Evolutionary conservation across 768 basidiomycete species (phyloP), one percentile per base, ranked within the genome.

Genomic region (Termitomyces sp.): DNA sequence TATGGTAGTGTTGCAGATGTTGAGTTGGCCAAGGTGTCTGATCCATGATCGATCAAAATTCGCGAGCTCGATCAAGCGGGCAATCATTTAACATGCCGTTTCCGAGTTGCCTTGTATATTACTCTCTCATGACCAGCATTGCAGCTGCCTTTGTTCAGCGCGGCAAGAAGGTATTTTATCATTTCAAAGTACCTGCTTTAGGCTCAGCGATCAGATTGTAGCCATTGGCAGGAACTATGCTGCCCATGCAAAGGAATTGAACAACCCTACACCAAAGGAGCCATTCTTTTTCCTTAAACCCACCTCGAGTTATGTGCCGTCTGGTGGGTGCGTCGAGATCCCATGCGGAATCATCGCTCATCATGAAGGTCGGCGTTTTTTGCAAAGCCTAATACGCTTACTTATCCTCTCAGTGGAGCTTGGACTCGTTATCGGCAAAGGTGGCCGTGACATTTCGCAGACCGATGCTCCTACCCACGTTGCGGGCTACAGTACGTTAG

Each of bases 251-350:
- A 93, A 90, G 72, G 97, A 99, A 68, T 81, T 98, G 36, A 88
- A 86, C 66, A 98, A 98, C 69, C 76, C 88, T 5, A 74, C 87
- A 5, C 95, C 96, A 0, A 90, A 86, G 69, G 95, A 98, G 68
- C 97, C 97, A 0, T 98, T 99, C 79, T 95, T 98, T 82, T 99
- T 99, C 78, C 75, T 98, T 27, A 99, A 99, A 73, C 97, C 96
- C 8, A 98, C 97, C 5, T 86, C 88, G 13, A 92, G 89, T 67
- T 98, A 95, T 67, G 67, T 98, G 24, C 66, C 76, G 22, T 83
- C 84, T 16, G 91, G 90, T 0, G 93, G 91, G 1, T 79, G 81
- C 36, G 74, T 98, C 20, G 91, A 98, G 74, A 88, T 98, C 36
- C 97, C 97, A 0, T 72, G 68, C 27, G 95, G 95, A 5, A 80